Base-by-base conservation (phyloP, 768 basidiomycete genomes). In the Lentinula raphanica region DNA sequence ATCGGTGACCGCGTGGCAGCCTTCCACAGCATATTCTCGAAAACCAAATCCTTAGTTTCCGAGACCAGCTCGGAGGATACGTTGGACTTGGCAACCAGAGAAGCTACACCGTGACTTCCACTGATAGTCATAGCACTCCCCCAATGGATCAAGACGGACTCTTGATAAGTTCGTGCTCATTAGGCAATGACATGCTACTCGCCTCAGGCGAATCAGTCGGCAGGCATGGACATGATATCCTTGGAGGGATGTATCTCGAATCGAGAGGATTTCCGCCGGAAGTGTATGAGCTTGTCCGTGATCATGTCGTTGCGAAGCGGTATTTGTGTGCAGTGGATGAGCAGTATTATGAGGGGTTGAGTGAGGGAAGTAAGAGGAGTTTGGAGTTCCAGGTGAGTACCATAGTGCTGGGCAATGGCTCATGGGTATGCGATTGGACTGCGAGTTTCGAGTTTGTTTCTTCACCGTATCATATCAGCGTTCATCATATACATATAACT, bases 231-330 rank as follows among this genome's bases (percentile, higher is more conserved):
- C 54, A 56, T 19, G 54, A 56, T 25, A 5, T 40, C 7, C 27
- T 56, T 29, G 54, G 54, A 7, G 54, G 21, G 1, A 15, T 12
- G n/a, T 56, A 56, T 19, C 44, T 56, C 11, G 42, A 23, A 21
- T 56, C 54, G 19, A 15, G 44, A 17, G 54, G 54, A 9, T 56
- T 56, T 28, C 42, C 54, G 29, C 25, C 44, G 2, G 29, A 56
- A 21, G 54, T 56, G n/a, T 56, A 28, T 21, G 54, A 56, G 40
- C n/a, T 56, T 7, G 54, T 56, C 17, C 39, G 42, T 19, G 54
- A 45, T 21, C 54, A 56, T 29, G 54, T 56, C 19, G 54, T 56
- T 28, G 54, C 54, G 1, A 56, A 56, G 31, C 11, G 54, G 21
- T 56, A 56, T 45, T 42, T 56, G 13, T 45, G 40, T 25, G 54